Conservation (phyloP, 140 eudicot species). For the Erigeron philadelphicus region DNA sequence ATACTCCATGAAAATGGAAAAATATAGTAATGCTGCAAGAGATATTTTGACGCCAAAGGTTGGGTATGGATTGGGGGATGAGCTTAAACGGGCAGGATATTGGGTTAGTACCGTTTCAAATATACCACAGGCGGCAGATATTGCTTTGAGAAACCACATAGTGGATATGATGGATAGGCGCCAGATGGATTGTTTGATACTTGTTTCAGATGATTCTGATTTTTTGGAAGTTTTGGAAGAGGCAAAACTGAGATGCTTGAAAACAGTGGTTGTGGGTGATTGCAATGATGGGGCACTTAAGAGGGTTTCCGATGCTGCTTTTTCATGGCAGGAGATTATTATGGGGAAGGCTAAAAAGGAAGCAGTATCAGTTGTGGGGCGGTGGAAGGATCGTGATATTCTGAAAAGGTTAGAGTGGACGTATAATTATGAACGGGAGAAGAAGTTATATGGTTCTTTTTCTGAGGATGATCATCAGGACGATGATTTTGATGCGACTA, state of each 20-base stretch:
- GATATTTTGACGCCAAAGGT: conserved; percentile 55
- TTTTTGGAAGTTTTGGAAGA: conserved; percentile 67
- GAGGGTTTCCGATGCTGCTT: conserved; percentile 65
- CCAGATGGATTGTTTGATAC: conserved; percentile 52
- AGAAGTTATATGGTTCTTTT: conserved; percentile 27
- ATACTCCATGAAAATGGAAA: conserved; percentile 70
- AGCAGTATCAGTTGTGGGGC: conserved; percentile 60
- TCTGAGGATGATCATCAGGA: conserved; percentile 41
- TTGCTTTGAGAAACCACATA: conserved; percentile 52
- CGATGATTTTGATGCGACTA: conserved; percentile 31
- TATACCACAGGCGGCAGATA: conserved; percentile 68
- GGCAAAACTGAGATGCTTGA: conserved; percentile 73
- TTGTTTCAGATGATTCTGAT: conserved; percentile 80
- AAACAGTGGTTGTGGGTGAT: conserved; percentile 87
- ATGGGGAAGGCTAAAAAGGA: conserved; percentile 71
- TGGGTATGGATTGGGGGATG: conserved; percentile 78
- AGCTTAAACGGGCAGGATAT: conserved; percentile 75
- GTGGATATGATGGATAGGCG: conserved; percentile 75
- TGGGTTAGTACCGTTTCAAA: conserved; percentile 65
- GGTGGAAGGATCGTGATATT: conserved; percentile 74
- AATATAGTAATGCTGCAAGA: conserved; percentile 63
- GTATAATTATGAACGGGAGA: conserved; percentile 47
- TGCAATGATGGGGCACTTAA: conserved; percentile 53
- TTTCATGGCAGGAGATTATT: conserved; percentile 80
- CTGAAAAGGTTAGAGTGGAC: conserved; percentile 71